Evolutionary conservation across 768 basidiomycete genomes (phyloP), one percentile per base, ranked within the genome.

Genomic region (Hypsizygus marmoreus): DNA sequence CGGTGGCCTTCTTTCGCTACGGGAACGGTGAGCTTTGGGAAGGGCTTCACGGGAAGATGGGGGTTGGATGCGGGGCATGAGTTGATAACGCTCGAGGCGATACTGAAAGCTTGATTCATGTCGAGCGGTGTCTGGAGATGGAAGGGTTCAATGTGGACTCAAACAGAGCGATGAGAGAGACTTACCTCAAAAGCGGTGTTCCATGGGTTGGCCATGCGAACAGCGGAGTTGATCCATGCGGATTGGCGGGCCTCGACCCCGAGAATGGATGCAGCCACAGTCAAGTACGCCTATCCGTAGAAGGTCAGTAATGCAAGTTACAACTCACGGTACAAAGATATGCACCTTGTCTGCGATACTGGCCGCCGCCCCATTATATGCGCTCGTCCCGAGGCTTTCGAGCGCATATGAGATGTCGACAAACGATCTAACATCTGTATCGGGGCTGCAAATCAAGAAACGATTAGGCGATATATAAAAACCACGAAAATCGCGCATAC

Each of bases 161-260:
- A 10, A 20, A 19, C 6, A 16, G 3, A 22, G 13, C 12, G 14
- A 11, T 12, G 13, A n/a, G 16, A 33, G 22, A 8, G 12, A 47
- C 55, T n/a, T 49, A 76, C 81, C 60, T 86, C 82, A 57, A 82
- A 80, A 6, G 82, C 67, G 3, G 75, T 72, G 40, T 75, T 77
- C 83, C 84, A 86, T 1, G 79, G 70, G 28, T 74, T 69, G 16
- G 62, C 61, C 40, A 75, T 68, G 49, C 67, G 63, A 30, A 80
- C 73, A 12, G 77, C 71, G 1, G 75, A 72, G 50, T 72, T 68
- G 26, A 87, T 62, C 83, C 83, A 88, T 1, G 75, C 67, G n/a
- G 80, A 73, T 45, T 87, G 85, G 25, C 83, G 75, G 17, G 82
- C 73, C 57, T 88, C 82, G 41, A 75, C 76, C 12, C 66, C 63